Percentiles rank a stretch among this genome's conserved stretches.
phyloP scores from a whole-genome alignment of 805 yeast genomes.

The Maudiozyma saulgeensis region DNA sequence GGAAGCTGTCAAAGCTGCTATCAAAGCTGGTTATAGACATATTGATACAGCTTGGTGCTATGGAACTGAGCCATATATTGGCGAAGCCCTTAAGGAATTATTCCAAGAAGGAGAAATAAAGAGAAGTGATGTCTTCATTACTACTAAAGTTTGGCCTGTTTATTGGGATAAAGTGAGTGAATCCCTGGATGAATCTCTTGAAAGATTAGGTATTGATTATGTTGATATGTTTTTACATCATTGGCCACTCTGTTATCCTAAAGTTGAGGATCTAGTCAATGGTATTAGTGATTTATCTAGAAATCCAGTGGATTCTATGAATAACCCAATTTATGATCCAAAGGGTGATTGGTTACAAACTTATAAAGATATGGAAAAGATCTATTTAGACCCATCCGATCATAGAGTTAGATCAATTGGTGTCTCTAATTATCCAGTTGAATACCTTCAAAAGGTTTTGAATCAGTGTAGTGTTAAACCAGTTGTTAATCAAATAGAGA shows the following conservation, averaged over 20 bases:
- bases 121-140: constrained; percentile 54
- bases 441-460: constrained; percentile 33
- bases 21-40: constrained; percentile 57
- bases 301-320: constrained; percentile 29
- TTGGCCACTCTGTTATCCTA: constrained; percentile 54
- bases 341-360: constrained; percentile 39
- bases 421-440: constrained; percentile 44
- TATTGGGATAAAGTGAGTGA: constrained; percentile 40
- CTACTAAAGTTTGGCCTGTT: constrained; percentile 65
- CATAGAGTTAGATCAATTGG: constrained; percentile 45
- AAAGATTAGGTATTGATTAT: constrained; percentile 57
- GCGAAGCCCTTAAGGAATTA: constrained; percentile 45
- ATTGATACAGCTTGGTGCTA: constrained; percentile 70
- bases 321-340: constrained; percentile 26
- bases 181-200: constrained; percentile 49
- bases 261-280: constrained; percentile 15
- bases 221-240: constrained; percentile 71
- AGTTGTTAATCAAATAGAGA: constrained; percentile 52
- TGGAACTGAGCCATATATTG: constrained; percentile 58
- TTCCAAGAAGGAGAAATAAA: constrained; percentile 38
- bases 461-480: constrained; percentile 41
- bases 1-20: constrained; percentile 49
- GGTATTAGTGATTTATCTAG: constrained; percentile 11
- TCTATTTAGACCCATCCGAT: constrained; percentile 29
- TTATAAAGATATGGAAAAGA: constrained; percentile 42